phyloP scores from a whole-genome alignment of 2,329 filamentous ascomycete species.

The Alternaria arbusti region DNA sequence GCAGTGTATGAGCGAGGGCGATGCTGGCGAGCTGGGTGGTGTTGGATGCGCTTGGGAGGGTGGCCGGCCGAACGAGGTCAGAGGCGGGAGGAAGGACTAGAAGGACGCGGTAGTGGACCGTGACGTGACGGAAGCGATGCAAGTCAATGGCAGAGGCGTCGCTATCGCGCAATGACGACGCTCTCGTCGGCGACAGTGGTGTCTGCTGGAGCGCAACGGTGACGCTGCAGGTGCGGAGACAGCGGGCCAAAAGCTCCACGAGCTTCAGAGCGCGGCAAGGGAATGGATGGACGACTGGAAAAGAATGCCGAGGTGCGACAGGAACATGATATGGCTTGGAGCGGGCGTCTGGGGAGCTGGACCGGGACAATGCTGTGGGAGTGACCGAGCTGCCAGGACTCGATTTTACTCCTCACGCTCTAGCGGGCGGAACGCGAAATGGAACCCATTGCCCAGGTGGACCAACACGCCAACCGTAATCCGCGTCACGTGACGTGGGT shows the following conservation, averaged over 20 bases:
- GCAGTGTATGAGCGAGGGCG: background rate
- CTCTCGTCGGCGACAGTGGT: conserved; percentile 18
- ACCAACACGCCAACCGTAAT: conserved; percentile 22
- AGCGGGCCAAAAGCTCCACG: conserved; percentile 46
- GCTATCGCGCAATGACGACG: conserved; percentile 15
- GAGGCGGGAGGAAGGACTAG: conserved; percentile 18
- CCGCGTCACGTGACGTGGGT: conserved; percentile 20
- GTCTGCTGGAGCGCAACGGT: conserved; percentile 32
- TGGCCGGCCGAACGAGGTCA: conserved; percentile 16
- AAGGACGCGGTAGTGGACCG: conserved; percentile 13
- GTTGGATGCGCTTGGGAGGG: conserved; percentile 18
- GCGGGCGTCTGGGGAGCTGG: conserved; percentile 20
- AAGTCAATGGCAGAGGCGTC: conserved; percentile 17
- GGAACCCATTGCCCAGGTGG: background rate
- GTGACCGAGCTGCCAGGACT: conserved; percentile 35
- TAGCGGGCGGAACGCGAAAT: conserved; percentile 18
- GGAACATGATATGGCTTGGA: conserved; percentile 38
- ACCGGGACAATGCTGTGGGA: conserved; percentile 35
- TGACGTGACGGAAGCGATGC: conserved; percentile 3
- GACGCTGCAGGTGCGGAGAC: conserved; percentile 43
- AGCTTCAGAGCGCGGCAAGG: conserved; percentile 45
- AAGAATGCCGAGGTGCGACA: conserved; percentile 19
- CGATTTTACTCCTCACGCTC: conserved; percentile 31
- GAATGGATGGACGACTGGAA: conserved; percentile 35
- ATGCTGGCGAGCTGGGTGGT: conserved; percentile 8